These are phyloP conservation scores for Penicillium sp. DNA, from an alignment of 2,329 filamentous ascomycete genomes.

Conservation along the genomic window DNA sequence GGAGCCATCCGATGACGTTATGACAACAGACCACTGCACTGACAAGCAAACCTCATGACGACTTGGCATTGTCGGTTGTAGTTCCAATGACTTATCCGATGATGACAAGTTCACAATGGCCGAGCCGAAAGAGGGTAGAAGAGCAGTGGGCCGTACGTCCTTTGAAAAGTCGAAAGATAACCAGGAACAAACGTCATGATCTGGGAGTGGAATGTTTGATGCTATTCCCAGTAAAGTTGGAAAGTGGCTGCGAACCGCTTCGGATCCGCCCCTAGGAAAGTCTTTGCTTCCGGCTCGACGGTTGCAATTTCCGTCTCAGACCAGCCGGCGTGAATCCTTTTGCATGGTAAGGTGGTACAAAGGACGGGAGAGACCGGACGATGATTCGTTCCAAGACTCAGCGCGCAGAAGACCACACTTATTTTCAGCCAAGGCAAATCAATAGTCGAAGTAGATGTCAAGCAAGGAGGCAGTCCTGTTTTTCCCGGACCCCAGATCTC, in stretches of 20 bases:
- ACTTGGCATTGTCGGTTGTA: neutral
- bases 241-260: neutral
- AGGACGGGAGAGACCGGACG: neutral
- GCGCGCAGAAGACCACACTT: neutral
- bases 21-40: conserved; percentile 1
- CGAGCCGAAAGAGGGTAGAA: neutral
- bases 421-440: neutral
- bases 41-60: conserved; percentile 6
- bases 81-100: neutral
- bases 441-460: neutral
- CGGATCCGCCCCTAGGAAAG: neutral
- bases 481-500: conserved; percentile 17
- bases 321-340: neutral
- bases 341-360: conserved; percentile 1
- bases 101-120: neutral
- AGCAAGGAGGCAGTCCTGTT: conserved; percentile 16
- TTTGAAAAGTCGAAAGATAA: neutral
- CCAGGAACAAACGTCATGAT: conserved; percentile 9
- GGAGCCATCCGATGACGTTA: neutral
- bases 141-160: neutral
- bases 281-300: conserved; percentile 13
- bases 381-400: neutral
- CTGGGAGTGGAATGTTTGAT: conserved; percentile 2
- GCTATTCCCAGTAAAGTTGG: neutral
- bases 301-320: conserved; percentile 16